Percentiles rank a stretch among this genome's conserved stretches.
Evolutionary conservation across 1,284 basidiomycete species (phyloP).

Genomic region (Cystobasidium sp.): DNA sequence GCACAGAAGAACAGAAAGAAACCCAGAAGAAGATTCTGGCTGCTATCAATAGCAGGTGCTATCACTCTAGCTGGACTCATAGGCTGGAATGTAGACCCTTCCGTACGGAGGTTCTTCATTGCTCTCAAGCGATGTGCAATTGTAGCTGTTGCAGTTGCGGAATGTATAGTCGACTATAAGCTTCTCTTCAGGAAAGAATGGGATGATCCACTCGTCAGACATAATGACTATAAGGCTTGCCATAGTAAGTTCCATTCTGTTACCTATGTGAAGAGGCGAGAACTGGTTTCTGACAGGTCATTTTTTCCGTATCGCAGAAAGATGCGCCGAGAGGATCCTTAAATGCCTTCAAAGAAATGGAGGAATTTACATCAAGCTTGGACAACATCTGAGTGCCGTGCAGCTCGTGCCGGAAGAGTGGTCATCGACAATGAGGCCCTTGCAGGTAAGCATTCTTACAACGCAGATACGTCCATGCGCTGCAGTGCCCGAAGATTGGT

Average conservation of each 20-base stretch:
- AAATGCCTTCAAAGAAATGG: conserved; percentile 84
- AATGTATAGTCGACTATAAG: conserved; percentile 81
- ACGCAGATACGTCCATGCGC: no score
- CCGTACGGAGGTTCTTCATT: conserved; percentile 59
- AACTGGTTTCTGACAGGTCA: not conserved
- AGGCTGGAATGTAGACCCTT: conserved; percentile 57
- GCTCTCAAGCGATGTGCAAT: conserved; percentile 70
- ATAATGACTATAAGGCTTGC: conserved; percentile 71
- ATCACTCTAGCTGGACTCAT: conserved; percentile 14
- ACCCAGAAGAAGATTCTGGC: conserved; percentile 16
- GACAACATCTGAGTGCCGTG: conserved; percentile 77
- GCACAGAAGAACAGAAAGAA: not conserved
- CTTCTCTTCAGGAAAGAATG: conserved; percentile 65
- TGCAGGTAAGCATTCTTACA: conserved; percentile 72
- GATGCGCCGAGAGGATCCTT: conserved; percentile 77
- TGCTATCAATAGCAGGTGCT: conserved; percentile 13
- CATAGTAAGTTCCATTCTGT: conserved; percentile 60
- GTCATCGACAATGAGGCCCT: conserved; percentile 64
- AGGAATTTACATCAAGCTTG: conserved; percentile 87
- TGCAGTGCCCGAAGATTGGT: no score
- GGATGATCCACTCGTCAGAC: conserved; percentile 63
- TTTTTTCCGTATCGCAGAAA: conserved; percentile 49
- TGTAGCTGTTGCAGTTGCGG: conserved; percentile 60
- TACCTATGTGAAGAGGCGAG: not conserved
- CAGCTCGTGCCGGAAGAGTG: conserved; percentile 77